Evolutionary conservation across 805 yeast species (phyloP), one percentile per base, ranked within the genome.

Genomic region (Tetrapisispora fleetii): DNA sequence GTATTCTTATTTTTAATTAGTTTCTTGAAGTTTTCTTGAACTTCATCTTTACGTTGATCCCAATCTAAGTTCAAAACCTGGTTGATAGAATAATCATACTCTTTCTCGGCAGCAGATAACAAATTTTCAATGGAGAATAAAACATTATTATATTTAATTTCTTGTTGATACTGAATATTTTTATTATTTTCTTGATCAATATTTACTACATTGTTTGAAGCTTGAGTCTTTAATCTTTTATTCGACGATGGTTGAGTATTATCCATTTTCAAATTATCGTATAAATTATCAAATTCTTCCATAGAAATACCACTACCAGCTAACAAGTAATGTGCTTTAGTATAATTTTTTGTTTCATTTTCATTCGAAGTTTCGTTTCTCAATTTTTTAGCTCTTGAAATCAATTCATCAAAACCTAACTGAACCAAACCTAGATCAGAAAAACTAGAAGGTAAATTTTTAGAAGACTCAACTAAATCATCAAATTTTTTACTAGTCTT

Each of bases 291-390:
- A 36, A 90, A 80, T 49, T 87, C 93, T 57, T 87, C 95, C 46
- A 91, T 83, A 38, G 86, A 80, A 47, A 89, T 76, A 1, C 97
- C 97, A 59, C 91, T 83, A 1, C 91, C 85, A 5, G 96, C 96
- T 40, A 91, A 70, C 38, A 93, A 69, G 63, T 93, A 93, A 61
- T 93, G 98, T 1, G 86, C 93, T 58, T 80, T 82, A 2, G 88
- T 82, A 58, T 71, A 73, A 37, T 68, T 64, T 11, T 18, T 38
- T 13, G 14, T 39, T 24, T 28, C 45, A 14, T 58, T 35, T 18
- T 36, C 55, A 36, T 71, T 45, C 6, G 57, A 54, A 40, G 70
- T 69, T 17, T 65, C 63, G 48, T 72, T 75, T 48, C 88, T 72
- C 57, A 83, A 69, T 43, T 72, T 76, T 48, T 71, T 72, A 0